Evolutionary conservation across 1,139 yeast genomes (phyloP), one percentile per base, ranked within the genome.

Genomic region (Eremothecium sinecaudum): DNA sequence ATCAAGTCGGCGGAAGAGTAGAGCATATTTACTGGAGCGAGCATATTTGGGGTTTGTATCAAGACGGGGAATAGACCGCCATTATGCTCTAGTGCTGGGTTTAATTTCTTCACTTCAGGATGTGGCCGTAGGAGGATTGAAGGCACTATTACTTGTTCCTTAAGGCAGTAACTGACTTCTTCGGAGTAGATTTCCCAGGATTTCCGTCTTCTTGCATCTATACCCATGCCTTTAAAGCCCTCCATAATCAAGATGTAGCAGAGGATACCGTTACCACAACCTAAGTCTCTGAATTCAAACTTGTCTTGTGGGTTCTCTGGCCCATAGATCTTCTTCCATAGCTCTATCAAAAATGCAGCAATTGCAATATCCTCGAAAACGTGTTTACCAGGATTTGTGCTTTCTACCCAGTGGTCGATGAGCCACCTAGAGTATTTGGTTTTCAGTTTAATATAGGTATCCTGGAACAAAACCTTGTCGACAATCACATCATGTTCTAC

Each of bases 281-380:
- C 98, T 37, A 87, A 58, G 56, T 90, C 98, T 41, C 92, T 69
- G 52, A 87, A 87, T 45, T 79, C 76, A 53, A 83, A 75, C 11
- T 62, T 62, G 2, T 61, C 51, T 21, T 64, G 63, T 24, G 58
- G 58, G 23, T 61, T 53, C 5, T 40, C 38, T 17, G 14, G 10
- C 4, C 58, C 56, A 45, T 78, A 81, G 38, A 73, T 71, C 30
- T 68, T 63, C 5, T 62, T 62, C 97, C 97, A 87, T 24, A 83
- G 67, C 55, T 83, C 94, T n/a, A 87, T 80, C 39, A 90, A 64
- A 48, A 87, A 90, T 0, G 97, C 94, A 0, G 97, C 97, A 46
- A 90, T 87, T 2, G 95, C 94, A 37, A 90, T 70, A 54, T 90
- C 98, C 62, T 90, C 98, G 61, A 87, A 90, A 0, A 87, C 97